Conservation (phyloP, 2,329 filamentous ascomycete genomes). For the Fusarium piperis region DNA sequence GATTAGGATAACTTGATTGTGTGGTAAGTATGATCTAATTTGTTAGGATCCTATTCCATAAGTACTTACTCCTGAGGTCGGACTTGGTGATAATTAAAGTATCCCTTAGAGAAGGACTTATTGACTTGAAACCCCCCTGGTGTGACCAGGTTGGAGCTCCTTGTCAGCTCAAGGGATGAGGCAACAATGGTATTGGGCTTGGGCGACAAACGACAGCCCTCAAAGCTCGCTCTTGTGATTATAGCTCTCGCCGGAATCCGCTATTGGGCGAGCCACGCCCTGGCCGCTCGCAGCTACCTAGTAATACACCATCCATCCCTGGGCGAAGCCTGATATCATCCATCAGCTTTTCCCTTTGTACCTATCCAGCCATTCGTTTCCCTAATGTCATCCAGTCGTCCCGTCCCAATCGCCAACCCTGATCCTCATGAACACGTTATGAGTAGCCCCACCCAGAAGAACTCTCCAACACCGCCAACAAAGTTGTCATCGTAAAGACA, state of each 20-base stretch:
- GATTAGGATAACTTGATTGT: too few relatives aligned
- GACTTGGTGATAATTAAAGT: too few relatives aligned
- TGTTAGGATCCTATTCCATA: too few relatives aligned
- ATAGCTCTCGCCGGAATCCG: constrained; percentile 32
- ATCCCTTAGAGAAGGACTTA: too few relatives aligned
- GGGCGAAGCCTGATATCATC: not conserved
- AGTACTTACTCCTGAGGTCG: too few relatives aligned
- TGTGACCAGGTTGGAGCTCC: too few relatives aligned
- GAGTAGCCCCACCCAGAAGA: constrained; percentile 22
- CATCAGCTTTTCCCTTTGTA: constrained; percentile 5
- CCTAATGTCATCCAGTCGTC: not conserved
- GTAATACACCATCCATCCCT: constrained; percentile 30
- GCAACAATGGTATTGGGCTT: not conserved
- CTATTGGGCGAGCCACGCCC: constrained; percentile 21
- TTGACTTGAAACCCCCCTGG: too few relatives aligned
- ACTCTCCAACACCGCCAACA: constrained; percentile 29
- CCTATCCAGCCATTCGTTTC: constrained; percentile 1
- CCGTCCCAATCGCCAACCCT: constrained; percentile 7
- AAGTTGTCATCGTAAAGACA: constrained; percentile 26
- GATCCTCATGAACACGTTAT: constrained; percentile 34
- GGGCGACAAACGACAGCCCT: constrained; percentile 23
- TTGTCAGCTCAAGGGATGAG: not conserved
- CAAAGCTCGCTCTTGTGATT: constrained; percentile 31
- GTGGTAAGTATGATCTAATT: too few relatives aligned
- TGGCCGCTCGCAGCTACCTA: constrained; percentile 24